Conservation (phyloP, 108 stramenopile species). For the Nitzschia palea region DNA sequence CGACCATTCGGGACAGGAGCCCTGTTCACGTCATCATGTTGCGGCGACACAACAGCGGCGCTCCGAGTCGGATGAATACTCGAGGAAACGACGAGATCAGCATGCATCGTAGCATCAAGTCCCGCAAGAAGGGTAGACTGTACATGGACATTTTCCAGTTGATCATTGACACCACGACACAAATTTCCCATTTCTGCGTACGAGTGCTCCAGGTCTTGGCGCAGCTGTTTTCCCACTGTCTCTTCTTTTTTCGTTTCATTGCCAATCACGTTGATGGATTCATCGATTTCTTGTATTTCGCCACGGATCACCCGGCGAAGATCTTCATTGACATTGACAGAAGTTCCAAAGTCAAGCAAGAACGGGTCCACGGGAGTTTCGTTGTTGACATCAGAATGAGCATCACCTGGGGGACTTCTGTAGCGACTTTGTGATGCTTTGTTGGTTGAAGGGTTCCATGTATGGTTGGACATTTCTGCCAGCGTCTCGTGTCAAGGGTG, state of each 20-base stretch:
- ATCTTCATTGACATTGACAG: slow-evolving; percentile 49
- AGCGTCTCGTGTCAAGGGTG: too few species aligned
- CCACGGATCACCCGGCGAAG: slow-evolving; percentile 40
- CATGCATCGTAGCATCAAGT: not conserved
- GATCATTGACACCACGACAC: slow-evolving; percentile 23
- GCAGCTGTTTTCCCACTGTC: slow-evolving; percentile 14
- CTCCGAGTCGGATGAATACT: not conserved
- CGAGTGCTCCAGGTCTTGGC: slow-evolving; percentile 20
- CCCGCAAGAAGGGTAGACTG: slow-evolving; percentile 11
- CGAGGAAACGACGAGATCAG: not conserved
- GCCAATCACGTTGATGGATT: slow-evolving; percentile 22
- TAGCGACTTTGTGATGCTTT: not conserved
- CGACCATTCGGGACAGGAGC: not conserved
- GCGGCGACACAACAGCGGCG: not conserved
- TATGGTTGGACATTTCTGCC: too few species aligned
- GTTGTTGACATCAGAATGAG: not conserved
- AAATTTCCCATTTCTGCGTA: slow-evolving; percentile 33
- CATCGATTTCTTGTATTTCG: slow-evolving; percentile 44
- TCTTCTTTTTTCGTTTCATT: slow-evolving; percentile 38
- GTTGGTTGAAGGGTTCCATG: not conserved
- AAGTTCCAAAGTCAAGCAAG: slow-evolving; percentile 45
- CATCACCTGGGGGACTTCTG: not conserved
- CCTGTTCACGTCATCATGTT: not conserved
- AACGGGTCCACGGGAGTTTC: slow-evolving; percentile 8
- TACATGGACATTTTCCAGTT: slow-evolving; percentile 16